phyloP scores from a whole-genome alignment of 768 basidiomycete genomes.

The Xerocomus brunneocitrinus region DNA sequence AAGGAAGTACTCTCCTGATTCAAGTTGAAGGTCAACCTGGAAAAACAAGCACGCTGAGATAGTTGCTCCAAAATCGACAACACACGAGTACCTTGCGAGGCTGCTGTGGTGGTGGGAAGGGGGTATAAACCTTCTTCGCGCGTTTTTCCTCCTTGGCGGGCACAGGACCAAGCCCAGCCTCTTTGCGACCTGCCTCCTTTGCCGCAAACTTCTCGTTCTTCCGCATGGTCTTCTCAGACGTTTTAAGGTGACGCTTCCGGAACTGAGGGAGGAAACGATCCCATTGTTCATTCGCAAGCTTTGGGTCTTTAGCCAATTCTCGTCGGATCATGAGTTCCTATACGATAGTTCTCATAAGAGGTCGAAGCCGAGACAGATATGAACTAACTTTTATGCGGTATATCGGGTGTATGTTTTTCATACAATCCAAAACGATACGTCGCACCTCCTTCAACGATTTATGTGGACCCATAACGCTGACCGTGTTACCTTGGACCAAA shows the following conservation, averaged over 20 bases:
- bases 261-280: conserved; percentile 97
- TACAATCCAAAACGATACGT: conserved; percentile 95
- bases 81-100: conserved; percentile 74
- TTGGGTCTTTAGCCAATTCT: conserved; percentile 96
- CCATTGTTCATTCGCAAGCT: conserved; percentile 91
- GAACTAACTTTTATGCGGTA: conserved; percentile 87
- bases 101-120: conserved; percentile 92
- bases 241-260: conserved; percentile 87
- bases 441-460: conserved; percentile 95
- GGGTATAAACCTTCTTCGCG: conserved; percentile 93
- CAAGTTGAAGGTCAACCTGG: conserved; percentile 88
- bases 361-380: not conserved
- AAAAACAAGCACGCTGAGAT: conserved; percentile 4
- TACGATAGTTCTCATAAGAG: not conserved
- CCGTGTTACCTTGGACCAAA: conserved; percentile 96
- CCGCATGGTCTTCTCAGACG: conserved; percentile 87
- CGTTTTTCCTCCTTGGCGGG: conserved; percentile 42
- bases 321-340: conserved; percentile 98
- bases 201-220: conserved; percentile 71
- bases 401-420: conserved; percentile 99
- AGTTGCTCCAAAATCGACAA: not conserved
- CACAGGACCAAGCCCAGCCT: conserved; percentile 55
- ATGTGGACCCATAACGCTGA: conserved; percentile 96
- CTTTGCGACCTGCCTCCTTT: conserved; percentile 60
- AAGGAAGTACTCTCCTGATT: conserved; percentile 98